Percentiles rank a stretch among this genome's conserved stretches.
These are phyloP conservation scores for Parasarocladium wereldwijsianum DNA, from an alignment of 2,329 filamentous ascomycete species.

Conservation along the genomic window DNA sequence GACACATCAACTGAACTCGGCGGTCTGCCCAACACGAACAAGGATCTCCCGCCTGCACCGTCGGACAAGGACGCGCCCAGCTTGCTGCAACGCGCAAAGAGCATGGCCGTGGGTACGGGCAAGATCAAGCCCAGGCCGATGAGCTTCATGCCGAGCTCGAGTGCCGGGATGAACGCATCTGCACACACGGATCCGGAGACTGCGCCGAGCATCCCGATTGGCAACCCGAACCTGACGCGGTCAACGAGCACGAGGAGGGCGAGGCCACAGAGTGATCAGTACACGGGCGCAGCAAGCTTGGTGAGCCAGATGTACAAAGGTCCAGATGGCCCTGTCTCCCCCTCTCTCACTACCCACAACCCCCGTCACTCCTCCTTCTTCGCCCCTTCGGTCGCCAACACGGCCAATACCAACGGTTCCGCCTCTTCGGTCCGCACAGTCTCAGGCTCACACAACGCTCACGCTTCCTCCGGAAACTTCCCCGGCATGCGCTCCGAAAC, in stretches of 20 bases:
- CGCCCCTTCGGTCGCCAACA: constrained; percentile 27
- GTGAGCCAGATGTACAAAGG: constrained; percentile 86
- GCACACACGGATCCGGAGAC: constrained; percentile 53
- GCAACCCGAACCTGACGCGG: constrained; percentile 31
- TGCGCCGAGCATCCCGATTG: constrained; percentile 61
- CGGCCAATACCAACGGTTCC: constrained; percentile 29
- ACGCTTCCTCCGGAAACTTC: constrained; percentile 43
- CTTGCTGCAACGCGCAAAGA: constrained; percentile 46
- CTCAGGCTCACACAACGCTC: constrained; percentile 28
- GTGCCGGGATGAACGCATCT: too few relatives aligned
- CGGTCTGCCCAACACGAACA: constrained; percentile 37
- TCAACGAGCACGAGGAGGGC: constrained; percentile 37
- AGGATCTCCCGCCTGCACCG: constrained; percentile 67
- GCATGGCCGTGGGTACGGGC: constrained; percentile 34
- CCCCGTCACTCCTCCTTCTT: constrained; percentile 52
- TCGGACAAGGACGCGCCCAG: constrained; percentile 26
- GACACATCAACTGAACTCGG: constrained; percentile 54
- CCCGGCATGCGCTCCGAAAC: constrained; percentile 55
- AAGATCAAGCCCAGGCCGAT: constrained; percentile 39
- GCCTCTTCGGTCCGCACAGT: constrained; percentile 35
- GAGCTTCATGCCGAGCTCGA: constrained; percentile 31
- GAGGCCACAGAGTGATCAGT: constrained; percentile 51
- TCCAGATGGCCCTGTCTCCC: constrained; percentile 47
- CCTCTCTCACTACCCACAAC: constrained; percentile 40
- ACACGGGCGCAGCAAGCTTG: constrained; percentile 49